Conservation (phyloP, 441 rosid genomes). For the Gossypium gossypioides region DNA sequence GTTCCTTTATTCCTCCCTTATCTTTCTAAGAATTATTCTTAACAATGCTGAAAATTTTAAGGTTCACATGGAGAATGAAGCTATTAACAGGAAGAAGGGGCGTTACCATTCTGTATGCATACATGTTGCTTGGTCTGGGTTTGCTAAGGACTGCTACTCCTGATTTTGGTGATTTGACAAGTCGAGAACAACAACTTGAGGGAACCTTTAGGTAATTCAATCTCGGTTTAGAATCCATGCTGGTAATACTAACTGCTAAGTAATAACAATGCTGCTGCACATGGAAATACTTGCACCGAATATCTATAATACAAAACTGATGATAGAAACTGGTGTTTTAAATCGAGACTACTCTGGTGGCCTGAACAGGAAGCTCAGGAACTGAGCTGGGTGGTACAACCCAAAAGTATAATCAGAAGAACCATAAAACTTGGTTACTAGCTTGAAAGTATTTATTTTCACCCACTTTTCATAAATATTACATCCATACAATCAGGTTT, state of each 20-base stretch:
- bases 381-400: neutral
- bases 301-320: neutral
- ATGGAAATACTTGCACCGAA: neutral
- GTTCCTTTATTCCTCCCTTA: neutral
- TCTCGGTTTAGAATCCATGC: constrained; percentile 3
- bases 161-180: constrained; percentile 85
- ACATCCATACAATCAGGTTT: neutral
- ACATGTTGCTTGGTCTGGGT: constrained; percentile 94
- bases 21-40: constrained; percentile 16
- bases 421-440: neutral
- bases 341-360: neutral
- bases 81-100: constrained; percentile 92
- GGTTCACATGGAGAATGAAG: constrained; percentile 99
- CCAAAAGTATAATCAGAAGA: neutral
- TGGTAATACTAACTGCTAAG: neutral
- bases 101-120: constrained; percentile 85
- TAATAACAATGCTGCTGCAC: neutral
- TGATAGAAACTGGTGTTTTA: neutral
- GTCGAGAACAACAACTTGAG: constrained; percentile 85
- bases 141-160: constrained; percentile 87
- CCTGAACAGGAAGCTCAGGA: too few species aligned
- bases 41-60: constrained; percentile 24
- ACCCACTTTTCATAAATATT: neutral
- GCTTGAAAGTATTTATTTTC: neutral
- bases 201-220: constrained; percentile 80